Evolutionary conservation across 441 rosid species (phyloP), one percentile per base, ranked within the genome.

Genomic region (Jatropha podagrica): DNA sequence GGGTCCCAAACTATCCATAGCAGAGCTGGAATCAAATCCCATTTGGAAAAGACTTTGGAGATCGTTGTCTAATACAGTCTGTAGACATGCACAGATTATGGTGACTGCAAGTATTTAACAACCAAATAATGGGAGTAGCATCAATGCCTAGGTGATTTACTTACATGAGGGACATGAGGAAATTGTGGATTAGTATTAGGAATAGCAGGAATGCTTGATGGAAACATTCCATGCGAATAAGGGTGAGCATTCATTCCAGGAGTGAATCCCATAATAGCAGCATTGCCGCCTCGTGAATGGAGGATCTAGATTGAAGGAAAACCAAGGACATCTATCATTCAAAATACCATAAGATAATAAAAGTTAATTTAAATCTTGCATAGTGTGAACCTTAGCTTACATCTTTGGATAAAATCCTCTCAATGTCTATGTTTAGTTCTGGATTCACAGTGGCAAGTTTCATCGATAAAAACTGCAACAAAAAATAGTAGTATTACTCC

Each of bases 391-490:
- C 52, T 41, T 55, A 46, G 71, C 97, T 90, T 88, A 93, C 98
- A 81, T 95, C 97, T 88, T 88, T 91, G 4, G 97, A 87, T 1
- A 92, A 86, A 79, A 92, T 76, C 86, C 91, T 89, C 85, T 93
- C 97, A 56, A 90, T 75, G 70, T 90, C 96, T 65, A 86, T 65
- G 84, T 88, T 84, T 74, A 93, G 62, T 74, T 90, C 99, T 11
- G 98, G 99, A 82, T 91, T 91, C 72, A 95, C 96, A 23, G 99
- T 91, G 40, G 98, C 87, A 37, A 95, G 99, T 87, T 93, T 95
- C 99, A 95, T 95, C 4, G 98, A 95, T 77, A 95, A 81, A 79
- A 95, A 93, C 99, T 95, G 89, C 83, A 82, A 64, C 52, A 69
- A 52, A n/a, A 71, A 77, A 78, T 64, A 71, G 7, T 2, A 23